phyloP scores from a whole-genome alignment of 768 basidiomycete genomes.

The Trametes elegans region DNA sequence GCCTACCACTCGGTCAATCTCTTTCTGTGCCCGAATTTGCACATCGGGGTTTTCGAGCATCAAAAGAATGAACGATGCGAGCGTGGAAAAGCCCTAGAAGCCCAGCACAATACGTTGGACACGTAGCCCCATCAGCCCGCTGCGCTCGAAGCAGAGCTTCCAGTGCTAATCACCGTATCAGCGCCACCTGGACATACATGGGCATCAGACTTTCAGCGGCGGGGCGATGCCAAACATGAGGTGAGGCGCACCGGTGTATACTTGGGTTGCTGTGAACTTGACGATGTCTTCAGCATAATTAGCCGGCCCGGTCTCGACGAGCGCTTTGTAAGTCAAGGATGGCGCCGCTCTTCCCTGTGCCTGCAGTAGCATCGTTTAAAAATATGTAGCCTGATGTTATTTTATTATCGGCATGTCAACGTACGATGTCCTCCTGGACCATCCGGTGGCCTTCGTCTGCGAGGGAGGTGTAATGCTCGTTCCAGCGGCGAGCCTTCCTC shows the following conservation, averaged over 20 bases:
- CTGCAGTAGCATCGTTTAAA: not conserved
- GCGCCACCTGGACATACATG: not conserved
- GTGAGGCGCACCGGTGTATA: constrained; percentile 2
- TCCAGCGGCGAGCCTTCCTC: constrained; percentile 16
- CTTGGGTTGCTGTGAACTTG: constrained; percentile 8
- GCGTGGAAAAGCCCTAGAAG: constrained; percentile 2
- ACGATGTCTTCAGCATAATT: constrained; percentile 7
- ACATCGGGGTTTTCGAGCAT: constrained; percentile 26
- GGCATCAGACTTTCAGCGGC: not conserved
- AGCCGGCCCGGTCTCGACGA: not conserved
- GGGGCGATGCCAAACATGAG: no score
- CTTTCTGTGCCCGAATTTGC: constrained; percentile 27
- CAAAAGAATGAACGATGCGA: constrained; percentile 23
- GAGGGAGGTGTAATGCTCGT: constrained; percentile 8
- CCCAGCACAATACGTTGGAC: constrained; percentile 18
- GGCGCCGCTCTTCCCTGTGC: not conserved
- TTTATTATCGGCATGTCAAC: no score
- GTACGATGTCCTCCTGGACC: constrained; percentile 7
- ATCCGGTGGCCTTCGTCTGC: constrained; percentile 9
- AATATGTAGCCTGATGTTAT: no score
- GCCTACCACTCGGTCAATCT: constrained; percentile 30
- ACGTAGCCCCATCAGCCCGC: no score
- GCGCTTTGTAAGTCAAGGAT: not conserved
- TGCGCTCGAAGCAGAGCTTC: not conserved
- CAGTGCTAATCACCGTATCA: not conserved